Base-by-base conservation (phyloP, 148 eudicot species). In the Camellia lanceoleosa region DNA sequence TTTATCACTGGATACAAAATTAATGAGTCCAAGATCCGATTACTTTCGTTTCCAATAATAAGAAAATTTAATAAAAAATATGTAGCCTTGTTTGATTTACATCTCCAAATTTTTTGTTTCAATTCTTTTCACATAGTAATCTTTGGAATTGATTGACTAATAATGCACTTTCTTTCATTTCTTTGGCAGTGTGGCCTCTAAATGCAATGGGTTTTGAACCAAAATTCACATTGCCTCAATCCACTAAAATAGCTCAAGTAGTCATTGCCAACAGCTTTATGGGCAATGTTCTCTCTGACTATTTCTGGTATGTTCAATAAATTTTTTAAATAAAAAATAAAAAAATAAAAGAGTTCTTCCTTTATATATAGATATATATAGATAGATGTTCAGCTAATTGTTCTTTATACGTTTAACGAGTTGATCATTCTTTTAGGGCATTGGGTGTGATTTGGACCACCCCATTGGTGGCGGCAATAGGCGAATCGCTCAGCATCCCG, bases 371-470 rank as follows among this genome's bases (percentile, higher is more conserved):
- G 0, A 30, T 30, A 30, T 30, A 30, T 30, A 30, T 30, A 30
- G 0, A 30, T 30, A 30, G 38, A 30, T 30, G 12, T 3, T 58
- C 61, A 58, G 8, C 16, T 11, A 9, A 58, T 58, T 58, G 16
- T 58, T 58, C 12, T 58, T 58, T 9, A 58, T 9, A 58, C 3
- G 52, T 49, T 58, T 9, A 58, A 58, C 11, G 12, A 58, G 61
- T 58, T 14, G 3, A 58, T 9, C 61, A 58, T 58, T 58, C 61
- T 58, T 6, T 14, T 14, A 84, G 86, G 83, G 86, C 80, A 44
- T 64, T 84, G 44, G 80, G 83, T 43, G 79, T 81, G 23, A 68
- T 84, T 71, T 84, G 86, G 86, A 84, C 86, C 11, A 80, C 86
- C 4, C 86, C 86, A 4, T 54, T 84, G 78, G 86, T 84, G 61